phyloP scores from a whole-genome alignment of 768 basidiomycete species.

The Tylopilus cervinicoccineus region DNA sequence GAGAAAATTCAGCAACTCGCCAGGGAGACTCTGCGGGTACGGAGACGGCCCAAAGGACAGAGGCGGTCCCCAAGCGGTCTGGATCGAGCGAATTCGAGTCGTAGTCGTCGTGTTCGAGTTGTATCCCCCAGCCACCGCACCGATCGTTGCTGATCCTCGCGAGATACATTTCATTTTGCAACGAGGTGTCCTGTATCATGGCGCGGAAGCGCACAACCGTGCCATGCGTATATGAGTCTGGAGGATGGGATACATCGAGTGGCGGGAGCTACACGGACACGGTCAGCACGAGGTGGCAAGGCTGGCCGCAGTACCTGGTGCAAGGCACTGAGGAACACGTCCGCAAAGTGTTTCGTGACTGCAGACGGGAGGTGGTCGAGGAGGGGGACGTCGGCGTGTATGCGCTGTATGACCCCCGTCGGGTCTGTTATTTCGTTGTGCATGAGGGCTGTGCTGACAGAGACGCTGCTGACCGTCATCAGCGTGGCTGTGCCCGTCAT shows the following conservation, averaged over 20 bases:
- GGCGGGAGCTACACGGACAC: slow-evolving; percentile 48
- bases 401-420: slow-evolving; percentile 41
- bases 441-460: slow-evolving; percentile 18
- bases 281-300: neutral
- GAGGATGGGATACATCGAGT: slow-evolving; percentile 46
- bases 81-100: slow-evolving; percentile 34
- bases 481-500: slow-evolving; percentile 11
- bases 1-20: slow-evolving; percentile 37
- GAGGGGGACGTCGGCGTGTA: slow-evolving; percentile 35
- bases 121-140: slow-evolving; percentile 76
- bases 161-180: slow-evolving; percentile 70
- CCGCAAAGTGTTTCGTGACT: slow-evolving; percentile 46
- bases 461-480: slow-evolving; percentile 1
- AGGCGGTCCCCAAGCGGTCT: slow-evolving; percentile 55
- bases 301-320: slow-evolving; percentile 20
- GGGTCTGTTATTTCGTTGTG: slow-evolving; percentile 52
- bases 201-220: slow-evolving; percentile 67
- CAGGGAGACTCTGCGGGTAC: slow-evolving; percentile 68
- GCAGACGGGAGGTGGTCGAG: slow-evolving; percentile 33
- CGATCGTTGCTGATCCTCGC: slow-evolving; percentile 37
- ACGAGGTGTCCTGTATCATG: slow-evolving; percentile 81
- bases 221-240: slow-evolving; percentile 45
- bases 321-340: slow-evolving; percentile 34
- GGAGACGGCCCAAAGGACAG: slow-evolving; percentile 67
- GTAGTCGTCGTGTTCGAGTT: slow-evolving; percentile 27